Evolutionary conservation across 148 eudicot species (phyloP).

Genomic region (Rhododendron ovatum): DNA sequence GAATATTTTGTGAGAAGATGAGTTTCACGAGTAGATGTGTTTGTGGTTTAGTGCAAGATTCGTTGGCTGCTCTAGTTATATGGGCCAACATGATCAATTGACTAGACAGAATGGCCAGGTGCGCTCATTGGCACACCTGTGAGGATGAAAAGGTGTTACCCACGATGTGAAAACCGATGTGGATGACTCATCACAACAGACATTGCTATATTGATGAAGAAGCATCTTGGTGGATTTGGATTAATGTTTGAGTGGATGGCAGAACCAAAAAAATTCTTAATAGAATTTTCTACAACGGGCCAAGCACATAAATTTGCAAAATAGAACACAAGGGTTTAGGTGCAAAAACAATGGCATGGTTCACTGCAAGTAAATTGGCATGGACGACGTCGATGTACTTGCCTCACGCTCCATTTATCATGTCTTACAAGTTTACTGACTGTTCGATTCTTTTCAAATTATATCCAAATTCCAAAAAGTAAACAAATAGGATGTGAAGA

Average conservation of each 20-base stretch:
- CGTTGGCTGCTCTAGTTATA: neutral
- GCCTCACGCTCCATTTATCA: neutral
- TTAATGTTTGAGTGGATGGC: neutral
- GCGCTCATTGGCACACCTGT: neutral
- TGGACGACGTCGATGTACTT: neutral
- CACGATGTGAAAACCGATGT: neutral
- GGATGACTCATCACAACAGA: neutral
- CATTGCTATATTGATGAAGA: neutral
- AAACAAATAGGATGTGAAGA: neutral
- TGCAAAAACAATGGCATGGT: neutral
- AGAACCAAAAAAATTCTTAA: neutral
- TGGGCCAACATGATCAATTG: neutral
- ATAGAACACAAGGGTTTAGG: neutral
- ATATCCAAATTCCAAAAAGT: neutral
- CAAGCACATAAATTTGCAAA: neutral
- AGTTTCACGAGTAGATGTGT: neutral
- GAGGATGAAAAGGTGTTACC: neutral
- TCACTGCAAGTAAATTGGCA: neutral
- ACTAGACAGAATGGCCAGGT: neutral
- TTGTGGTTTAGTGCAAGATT: neutral
- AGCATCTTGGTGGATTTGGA: neutral
- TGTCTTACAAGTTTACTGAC: neutral
- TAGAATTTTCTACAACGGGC: neutral
- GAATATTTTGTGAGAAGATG: neutral
- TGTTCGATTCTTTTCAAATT: neutral